These are phyloP conservation scores for Candida manassasensis DNA, from an alignment of 805 yeast genomes.

Conservation along the genomic window DNA sequence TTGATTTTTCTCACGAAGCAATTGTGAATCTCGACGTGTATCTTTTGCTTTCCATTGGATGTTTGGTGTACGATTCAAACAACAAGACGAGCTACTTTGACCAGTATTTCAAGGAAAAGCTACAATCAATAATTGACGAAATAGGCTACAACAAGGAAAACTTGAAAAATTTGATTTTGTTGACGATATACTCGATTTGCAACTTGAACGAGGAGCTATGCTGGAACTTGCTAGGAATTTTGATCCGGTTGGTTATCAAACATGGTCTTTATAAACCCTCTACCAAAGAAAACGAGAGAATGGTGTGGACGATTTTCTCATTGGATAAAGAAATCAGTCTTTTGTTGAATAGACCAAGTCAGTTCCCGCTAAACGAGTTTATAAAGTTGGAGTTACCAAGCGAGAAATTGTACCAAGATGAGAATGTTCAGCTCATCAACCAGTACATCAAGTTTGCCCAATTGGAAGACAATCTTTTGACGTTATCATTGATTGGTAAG, in stretches of 20 bases:
- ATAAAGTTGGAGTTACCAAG: conserved; percentile 16
- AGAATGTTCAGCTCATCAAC: conserved; percentile 15
- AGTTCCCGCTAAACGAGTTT: conserved; percentile 23
- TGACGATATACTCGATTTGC: conserved; percentile 28
- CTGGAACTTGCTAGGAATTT: conserved; percentile 34
- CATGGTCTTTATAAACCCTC: conserved; percentile 16
- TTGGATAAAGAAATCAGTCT: conserved; percentile 36
- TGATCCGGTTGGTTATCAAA: conserved; percentile 23
- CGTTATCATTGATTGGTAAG: conserved; percentile 6
- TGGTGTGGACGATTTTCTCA: conserved; percentile 36
- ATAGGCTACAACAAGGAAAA: conserved; percentile 22
- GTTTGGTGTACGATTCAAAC: conserved; percentile 30
- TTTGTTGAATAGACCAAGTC: conserved; percentile 31
- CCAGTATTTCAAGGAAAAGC: conserved; percentile 27
- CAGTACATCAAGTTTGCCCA: conserved; percentile 17
- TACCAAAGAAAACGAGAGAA: conserved; percentile 10
- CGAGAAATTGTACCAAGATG: conserved; percentile 16
- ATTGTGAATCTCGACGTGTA: conserved; percentile 36
- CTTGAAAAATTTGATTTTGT: conserved; percentile 26
- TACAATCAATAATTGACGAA: conserved; percentile 31
- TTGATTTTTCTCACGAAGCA: conserved; percentile 30
- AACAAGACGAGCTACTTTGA: conserved; percentile 18
- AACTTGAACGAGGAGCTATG: conserved; percentile 22
- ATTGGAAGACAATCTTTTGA: conserved; percentile 23
- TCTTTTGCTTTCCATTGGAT: conserved; percentile 35